Percentiles rank a stretch among this genome's conserved stretches.
Conservation (phyloP, 495 filamentous ascomycete species). For the Neurospora africana region DNA sequence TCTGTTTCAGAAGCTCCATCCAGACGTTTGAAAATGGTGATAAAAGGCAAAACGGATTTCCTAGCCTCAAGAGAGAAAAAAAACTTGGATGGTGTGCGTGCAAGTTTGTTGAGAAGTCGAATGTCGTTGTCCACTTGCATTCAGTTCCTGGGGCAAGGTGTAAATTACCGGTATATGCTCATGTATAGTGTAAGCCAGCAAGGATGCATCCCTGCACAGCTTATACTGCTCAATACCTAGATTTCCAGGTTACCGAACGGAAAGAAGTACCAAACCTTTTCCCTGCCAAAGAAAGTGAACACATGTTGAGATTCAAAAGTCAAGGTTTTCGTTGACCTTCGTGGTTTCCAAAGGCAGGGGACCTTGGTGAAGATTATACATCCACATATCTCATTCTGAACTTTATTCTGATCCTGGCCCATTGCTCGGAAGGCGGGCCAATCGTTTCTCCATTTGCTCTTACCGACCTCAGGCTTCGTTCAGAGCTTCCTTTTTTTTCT, state of each 20-base stretch:
- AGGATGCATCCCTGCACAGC: neutral
- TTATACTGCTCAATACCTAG: neutral
- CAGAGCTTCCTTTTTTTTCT: neutral
- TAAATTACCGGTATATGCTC: neutral
- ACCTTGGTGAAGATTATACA: neutral
- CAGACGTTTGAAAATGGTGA: neutral
- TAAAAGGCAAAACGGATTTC: neutral
- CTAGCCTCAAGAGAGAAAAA: neutral
- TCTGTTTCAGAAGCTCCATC: neutral
- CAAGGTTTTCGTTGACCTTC: neutral
- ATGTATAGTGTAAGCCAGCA: too few species aligned
- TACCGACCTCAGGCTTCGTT: neutral
- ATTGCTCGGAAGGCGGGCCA: neutral
- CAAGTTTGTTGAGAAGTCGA: neutral
- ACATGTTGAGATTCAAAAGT: neutral
- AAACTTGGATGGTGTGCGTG: neutral
- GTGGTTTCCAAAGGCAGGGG: neutral
- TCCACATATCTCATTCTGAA: neutral
- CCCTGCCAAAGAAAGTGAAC: too few species aligned
- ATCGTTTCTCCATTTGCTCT: neutral
- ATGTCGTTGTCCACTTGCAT: neutral
- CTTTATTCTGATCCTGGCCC: neutral
- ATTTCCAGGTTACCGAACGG: neutral
- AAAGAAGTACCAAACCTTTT: neutral
- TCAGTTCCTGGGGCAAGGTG: neutral